Evolutionary conservation across 179 eudicot species (phyloP).

Genomic region (Carnegiea gigantea): DNA sequence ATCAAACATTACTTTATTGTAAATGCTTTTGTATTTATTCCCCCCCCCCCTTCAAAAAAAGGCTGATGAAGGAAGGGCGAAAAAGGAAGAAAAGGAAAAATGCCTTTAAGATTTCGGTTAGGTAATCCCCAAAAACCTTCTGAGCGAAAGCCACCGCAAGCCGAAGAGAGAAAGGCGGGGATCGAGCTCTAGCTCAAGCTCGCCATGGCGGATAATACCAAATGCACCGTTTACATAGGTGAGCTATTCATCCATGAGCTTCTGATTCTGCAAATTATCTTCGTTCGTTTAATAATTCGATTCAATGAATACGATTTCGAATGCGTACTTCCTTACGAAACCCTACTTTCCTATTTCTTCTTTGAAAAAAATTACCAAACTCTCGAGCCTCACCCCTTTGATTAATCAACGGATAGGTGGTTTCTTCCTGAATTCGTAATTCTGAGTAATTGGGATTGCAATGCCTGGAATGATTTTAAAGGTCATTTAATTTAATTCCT

Average conservation of each 20-base stretch:
- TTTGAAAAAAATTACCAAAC: not conserved
- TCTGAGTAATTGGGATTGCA: not conserved
- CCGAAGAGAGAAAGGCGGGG: not conserved
- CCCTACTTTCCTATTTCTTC: constrained; percentile 10
- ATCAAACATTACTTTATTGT: too few relatives aligned
- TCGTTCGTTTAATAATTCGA: not conserved
- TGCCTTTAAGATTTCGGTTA: too few relatives aligned
- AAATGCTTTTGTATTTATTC: too few relatives aligned
- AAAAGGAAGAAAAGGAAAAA: too few relatives aligned
- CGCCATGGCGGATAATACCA: constrained; percentile 11
- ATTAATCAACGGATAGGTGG: not conserved
- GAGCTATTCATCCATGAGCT: not conserved
- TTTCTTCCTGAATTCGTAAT: not conserved
- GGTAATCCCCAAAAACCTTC: too few relatives aligned
- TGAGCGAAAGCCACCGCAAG: too few relatives aligned
- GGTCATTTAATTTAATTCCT: not conserved
- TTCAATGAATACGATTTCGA: not conserved
- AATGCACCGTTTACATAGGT: constrained; percentile 19
- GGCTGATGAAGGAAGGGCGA: too few relatives aligned
- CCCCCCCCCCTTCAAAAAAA: too few relatives aligned
- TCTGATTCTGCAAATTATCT: not conserved
- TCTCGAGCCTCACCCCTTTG: not conserved
- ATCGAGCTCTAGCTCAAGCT: not conserved
- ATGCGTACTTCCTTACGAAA: not conserved
- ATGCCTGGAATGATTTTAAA: not conserved